A percentile compares a stretch with the other conserved stretches of the same genome.
Evolutionary conservation across 768 basidiomycete genomes (phyloP).

Genomic region (Austroboletus eburneus): DNA sequence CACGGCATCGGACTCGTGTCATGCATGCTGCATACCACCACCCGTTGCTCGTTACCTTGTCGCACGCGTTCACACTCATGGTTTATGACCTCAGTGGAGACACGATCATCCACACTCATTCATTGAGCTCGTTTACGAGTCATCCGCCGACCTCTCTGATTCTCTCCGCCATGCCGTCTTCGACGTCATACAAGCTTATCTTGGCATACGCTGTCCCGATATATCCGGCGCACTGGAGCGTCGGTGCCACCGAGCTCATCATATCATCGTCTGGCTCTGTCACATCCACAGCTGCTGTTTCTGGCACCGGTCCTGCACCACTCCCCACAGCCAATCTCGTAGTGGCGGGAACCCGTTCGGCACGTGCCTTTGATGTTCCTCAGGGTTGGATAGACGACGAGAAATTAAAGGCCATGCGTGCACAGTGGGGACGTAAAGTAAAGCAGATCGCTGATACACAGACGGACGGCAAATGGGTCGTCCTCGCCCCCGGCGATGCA

Average conservation of each 20-base stretch:
- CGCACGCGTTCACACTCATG: conserved; percentile 61
- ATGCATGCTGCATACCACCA: conserved; percentile 73
- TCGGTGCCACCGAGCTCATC: conserved; percentile 72
- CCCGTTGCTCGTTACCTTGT: conserved; percentile 70
- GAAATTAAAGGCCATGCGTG: conserved; percentile 58
- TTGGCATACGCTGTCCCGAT: conserved; percentile 73
- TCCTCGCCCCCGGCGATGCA: conserved; percentile 61
- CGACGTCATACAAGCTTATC: conserved; percentile 64
- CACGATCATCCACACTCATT: conserved; percentile 54
- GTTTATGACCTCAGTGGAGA: conserved; percentile 66
- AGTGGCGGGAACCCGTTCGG: conserved; percentile 56
- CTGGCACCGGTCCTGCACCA: conserved; percentile 10
- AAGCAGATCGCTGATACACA: conserved; percentile 65
- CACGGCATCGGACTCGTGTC: conserved; percentile 43
- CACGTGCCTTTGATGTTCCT: conserved; percentile 68
- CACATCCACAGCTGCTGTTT: conserved; percentile 3
- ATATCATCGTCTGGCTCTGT: conserved; percentile 39
- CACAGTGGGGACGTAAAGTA: conserved; percentile 79
- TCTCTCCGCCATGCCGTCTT: conserved; percentile 55
- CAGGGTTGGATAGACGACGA: conserved; percentile 67
- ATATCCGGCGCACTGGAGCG: conserved; percentile 78
- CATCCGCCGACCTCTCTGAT: conserved; percentile 78
- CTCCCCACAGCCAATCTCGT: conserved; percentile 34
- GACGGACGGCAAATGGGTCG: conserved; percentile 84
- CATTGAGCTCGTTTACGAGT: conserved; percentile 71